Evolutionary conservation across 345 rosid species (phyloP), one percentile per base, ranked within the genome.

Genomic region (Erucastrum elatum): DNA sequence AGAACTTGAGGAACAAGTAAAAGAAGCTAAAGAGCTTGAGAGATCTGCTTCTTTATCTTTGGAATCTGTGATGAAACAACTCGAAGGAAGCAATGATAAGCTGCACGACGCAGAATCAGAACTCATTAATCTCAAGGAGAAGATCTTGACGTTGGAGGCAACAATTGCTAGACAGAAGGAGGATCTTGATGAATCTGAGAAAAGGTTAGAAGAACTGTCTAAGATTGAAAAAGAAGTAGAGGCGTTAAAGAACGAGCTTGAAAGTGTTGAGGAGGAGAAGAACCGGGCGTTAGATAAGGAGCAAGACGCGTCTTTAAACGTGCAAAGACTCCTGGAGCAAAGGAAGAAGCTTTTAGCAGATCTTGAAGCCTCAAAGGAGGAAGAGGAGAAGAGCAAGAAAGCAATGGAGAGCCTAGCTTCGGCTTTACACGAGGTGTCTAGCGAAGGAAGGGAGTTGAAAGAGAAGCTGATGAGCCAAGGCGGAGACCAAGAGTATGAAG

Each of bases 361-460:
- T 30, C 72, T 93, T 74, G 91, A 91, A 78, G 87, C 65, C 74
- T 86, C 93, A 29, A 87, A 83, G 82, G 91, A 88, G 16, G 98
- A 93, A 86, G 98, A 93, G 69, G 96, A 91, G 83, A 95, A 88
- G 90, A 90, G 93, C 90, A 93, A 95, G 86, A 90, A 90, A 86
- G 99, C 98, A 44, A 93, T 91, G 94, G 99, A 95, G 84, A 95
- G 89, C 67, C 87, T 95, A 76, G 97, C 99, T 74, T 91, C 96
- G 2, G 98, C 99, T 12, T 86, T 95, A 31, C 99, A 93, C 59
- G 99, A 95, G 86, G 97, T 90, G 27, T 93, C 98, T 0, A 85
- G 87, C 11, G 99, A 95, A 86, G 97, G 92, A 31, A 89, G 99
- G 78, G 98, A 90, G 71, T 79, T 93, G 8, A 93, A 93, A 85